Evolutionary conservation across 176 grass and related monocot species (phyloP), one percentile per base, ranked within the genome.

Genomic region (Chrysopogon serrulatus): DNA sequence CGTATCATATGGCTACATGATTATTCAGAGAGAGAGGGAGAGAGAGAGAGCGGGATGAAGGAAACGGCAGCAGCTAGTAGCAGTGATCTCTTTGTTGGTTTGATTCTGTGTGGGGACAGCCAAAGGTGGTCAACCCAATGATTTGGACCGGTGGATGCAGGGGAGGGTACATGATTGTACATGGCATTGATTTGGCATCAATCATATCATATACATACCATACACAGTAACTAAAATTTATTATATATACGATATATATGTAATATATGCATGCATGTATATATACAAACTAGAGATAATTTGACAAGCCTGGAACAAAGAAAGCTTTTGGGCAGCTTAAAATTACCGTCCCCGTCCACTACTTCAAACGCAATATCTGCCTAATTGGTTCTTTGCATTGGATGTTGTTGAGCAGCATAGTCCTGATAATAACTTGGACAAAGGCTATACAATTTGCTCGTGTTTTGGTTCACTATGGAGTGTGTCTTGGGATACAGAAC

Each of bases 81-180:
- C 23, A 56, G 51, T 56, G 53, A 57, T 37, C 76, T 74, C 73
- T 88, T 75, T 92, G 81, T 57, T 57, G 42, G 69, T 70, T 92
- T 85, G 83, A 91, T 94, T 84, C 87, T 71, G 75, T 64, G 87
- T 89, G 90, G 85, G 80, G 88, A 59, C 73, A 35, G 76, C 85
- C 56, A 81, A 87, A 83, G 63, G 87, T 76, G 89, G 82, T 94
- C 91, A 91, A 93, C 88, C 88, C 89, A 93, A 91, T 93, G 85
- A 92, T 92, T 88, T 92, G 82, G 72, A 89, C 76, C 7, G 68
- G 72, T 90, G 73, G 85, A 77, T 72, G 79, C 51, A 79, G 78
- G 59, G 35, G 74, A 65, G 83, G 78, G 2, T 64, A 18, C 56
- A 86, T 77, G 54, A 82, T 86, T 90, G 42, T 54, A 63, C 70